A percentile compares a stretch with the other conserved stretches of the same genome.
These are phyloP conservation scores for Penicillium rolfsii DNA, from an alignment of 2,329 filamentous ascomycete species.

Conservation along the genomic window DNA sequence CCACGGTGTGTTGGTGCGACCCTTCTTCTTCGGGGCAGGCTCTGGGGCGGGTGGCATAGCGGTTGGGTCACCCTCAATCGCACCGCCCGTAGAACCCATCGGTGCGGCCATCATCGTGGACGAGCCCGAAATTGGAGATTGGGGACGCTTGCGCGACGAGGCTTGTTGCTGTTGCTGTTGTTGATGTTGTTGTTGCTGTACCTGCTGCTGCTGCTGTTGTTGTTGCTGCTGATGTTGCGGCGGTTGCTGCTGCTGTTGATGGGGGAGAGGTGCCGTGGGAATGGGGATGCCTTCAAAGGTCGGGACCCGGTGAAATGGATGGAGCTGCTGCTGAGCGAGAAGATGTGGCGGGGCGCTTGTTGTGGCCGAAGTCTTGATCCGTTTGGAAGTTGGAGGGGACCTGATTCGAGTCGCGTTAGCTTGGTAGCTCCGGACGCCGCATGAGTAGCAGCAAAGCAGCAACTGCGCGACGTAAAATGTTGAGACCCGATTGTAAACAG, in stretches of 20 bases:
- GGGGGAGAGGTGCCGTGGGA: constrained; percentile 39
- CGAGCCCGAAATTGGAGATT: constrained; percentile 43
- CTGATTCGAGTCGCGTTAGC: constrained; percentile 26
- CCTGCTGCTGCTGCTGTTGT: constrained; percentile 12
- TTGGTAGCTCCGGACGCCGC: neutral
- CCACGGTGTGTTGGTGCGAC: constrained; percentile 98
- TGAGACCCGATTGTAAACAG: neutral
- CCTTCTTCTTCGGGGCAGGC: constrained; percentile 70
- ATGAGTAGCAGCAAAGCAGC: constrained; percentile 17
- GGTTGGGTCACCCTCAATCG: constrained; percentile 36
- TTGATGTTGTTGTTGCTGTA: constrained; percentile 16
- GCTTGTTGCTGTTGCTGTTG: constrained; percentile 31
- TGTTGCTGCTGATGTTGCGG: constrained; percentile 32
- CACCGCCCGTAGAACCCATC: constrained; percentile 33
- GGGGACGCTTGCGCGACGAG: constrained; percentile 49
- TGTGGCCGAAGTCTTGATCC: constrained; percentile 46
- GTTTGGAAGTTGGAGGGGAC: constrained; percentile 47
- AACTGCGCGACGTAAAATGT: constrained; percentile 5
- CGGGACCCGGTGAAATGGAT: constrained; percentile 41
- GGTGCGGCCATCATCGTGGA: constrained; percentile 44
- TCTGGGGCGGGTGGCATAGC: constrained; percentile 33
- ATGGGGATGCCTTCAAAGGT: constrained; percentile 47
- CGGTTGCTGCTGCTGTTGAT: constrained; percentile 36
- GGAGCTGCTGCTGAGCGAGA: constrained; percentile 43
- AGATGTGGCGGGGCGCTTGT: constrained; percentile 42